Evolutionary conservation across 805 yeast species (phyloP).

Genomic region (Saccharomycopsis sp.): DNA sequence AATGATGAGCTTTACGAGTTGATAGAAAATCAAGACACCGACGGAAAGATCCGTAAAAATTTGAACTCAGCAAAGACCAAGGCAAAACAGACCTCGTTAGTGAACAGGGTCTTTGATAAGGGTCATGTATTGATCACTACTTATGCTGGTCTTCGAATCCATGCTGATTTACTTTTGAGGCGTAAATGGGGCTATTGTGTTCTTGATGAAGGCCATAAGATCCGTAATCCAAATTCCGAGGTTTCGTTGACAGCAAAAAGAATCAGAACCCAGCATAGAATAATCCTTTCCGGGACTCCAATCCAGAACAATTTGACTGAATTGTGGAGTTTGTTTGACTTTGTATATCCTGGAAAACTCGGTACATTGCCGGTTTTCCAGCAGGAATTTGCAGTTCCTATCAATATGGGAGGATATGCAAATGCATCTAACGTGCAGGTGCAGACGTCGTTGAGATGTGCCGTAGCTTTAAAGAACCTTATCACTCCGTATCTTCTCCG

Average conservation of each 20-base stretch:
- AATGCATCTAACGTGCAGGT: constrained; percentile 95
- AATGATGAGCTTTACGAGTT: constrained; percentile 35
- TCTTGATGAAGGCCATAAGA: constrained; percentile 94
- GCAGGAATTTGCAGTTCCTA: constrained; percentile 85
- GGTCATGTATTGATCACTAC: constrained; percentile 91
- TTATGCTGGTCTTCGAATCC: constrained; percentile 76
- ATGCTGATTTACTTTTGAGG: constrained; percentile 56
- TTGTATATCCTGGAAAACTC: constrained; percentile 87
- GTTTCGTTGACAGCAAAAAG: constrained; percentile 82
- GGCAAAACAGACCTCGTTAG: constrained; percentile 39
- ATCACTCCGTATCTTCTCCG: constrained; percentile 86
- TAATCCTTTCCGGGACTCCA: constrained; percentile 93
- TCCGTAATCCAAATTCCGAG: constrained; percentile 88
- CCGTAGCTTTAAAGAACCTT: constrained; percentile 79
- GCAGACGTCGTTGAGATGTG: constrained; percentile 94
- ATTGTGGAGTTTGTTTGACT: constrained; percentile 92
- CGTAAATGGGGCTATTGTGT: constrained; percentile 85
- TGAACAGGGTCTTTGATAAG: constrained; percentile 49
- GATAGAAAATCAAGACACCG: constrained; percentile 41
- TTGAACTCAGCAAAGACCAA: constrained; percentile 28
- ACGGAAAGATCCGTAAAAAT: constrained; percentile 25
- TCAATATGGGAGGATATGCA: constrained; percentile 96
- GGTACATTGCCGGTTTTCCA: constrained; percentile 96
- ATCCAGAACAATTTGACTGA: constrained; percentile 90
- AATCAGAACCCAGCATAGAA: constrained; percentile 73